Conservation (phyloP, 768 basidiomycete genomes). For the Mycena vitilis region DNA sequence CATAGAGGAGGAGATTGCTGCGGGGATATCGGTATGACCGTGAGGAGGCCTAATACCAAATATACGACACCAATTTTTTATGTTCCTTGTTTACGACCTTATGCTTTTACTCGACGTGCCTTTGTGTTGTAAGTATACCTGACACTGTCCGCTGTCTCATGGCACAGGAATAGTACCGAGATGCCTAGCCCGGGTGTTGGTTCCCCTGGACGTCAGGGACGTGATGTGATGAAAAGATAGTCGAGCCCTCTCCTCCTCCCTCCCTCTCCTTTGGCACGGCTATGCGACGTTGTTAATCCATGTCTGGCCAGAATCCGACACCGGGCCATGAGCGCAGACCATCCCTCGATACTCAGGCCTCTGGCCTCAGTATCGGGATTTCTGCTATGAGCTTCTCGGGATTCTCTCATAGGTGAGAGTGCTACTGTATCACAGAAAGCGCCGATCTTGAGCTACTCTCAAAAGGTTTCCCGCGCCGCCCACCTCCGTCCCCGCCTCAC, state of each 20-base stretch:
- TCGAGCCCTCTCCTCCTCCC: neutral
- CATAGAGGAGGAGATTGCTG: slow-evolving; percentile 56
- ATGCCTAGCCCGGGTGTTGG: too few species aligned
- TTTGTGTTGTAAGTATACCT: too few species aligned
- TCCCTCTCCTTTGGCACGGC: slow-evolving; percentile 20
- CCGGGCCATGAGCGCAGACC: slow-evolving; percentile 48
- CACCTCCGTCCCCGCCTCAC: slow-evolving; percentile 56
- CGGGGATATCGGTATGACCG: slow-evolving; percentile 33
- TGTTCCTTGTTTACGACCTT: slow-evolving; percentile 58
- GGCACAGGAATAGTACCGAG: too few species aligned
- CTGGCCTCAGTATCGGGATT: slow-evolving; percentile 65
- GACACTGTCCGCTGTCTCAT: too few species aligned
- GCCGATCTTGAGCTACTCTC: slow-evolving; percentile 20
- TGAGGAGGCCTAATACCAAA: slow-evolving; percentile 49
- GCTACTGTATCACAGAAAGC: slow-evolving; percentile 37
- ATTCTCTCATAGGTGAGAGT: slow-evolving; percentile 39
- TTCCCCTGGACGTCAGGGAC: too few species aligned
- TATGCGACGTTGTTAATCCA: slow-evolving; percentile 34
- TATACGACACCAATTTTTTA: slow-evolving; percentile 73
- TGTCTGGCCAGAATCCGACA: slow-evolving; percentile 19
- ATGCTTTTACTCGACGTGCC: slow-evolving; percentile 19
- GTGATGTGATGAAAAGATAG: neutral
- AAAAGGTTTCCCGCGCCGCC: slow-evolving; percentile 65
- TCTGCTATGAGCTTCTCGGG: slow-evolving; percentile 63
- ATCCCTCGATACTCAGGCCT: slow-evolving; percentile 65